Evolutionary conservation across 768 basidiomycete genomes (phyloP).

Genomic region (Gelatoporia subvermispora): DNA sequence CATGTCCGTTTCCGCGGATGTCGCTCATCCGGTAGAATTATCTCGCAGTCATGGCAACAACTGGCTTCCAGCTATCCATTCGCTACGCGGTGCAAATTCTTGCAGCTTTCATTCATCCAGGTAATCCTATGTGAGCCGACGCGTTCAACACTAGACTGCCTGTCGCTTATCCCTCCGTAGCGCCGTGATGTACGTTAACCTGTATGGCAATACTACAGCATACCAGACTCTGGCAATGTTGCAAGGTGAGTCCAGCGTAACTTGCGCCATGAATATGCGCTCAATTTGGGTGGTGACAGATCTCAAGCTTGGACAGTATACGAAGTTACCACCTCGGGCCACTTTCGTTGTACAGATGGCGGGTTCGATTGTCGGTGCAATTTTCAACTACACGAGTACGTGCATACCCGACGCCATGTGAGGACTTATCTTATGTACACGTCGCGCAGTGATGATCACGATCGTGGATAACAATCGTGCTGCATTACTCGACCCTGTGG

Average conservation of each 20-base stretch:
- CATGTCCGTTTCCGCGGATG: neutral
- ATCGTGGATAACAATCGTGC: constrained; percentile 43
- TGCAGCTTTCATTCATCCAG: constrained; percentile 45
- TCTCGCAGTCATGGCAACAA: constrained; percentile 34
- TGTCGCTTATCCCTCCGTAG: constrained; percentile 20
- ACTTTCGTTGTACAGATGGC: constrained; percentile 47
- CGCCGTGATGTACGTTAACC: constrained; percentile 51
- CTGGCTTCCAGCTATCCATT: constrained; percentile 42
- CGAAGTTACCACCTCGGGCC: constrained; percentile 45
- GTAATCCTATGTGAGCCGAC: constrained; percentile 38
- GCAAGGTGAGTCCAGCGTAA: constrained; percentile 29
- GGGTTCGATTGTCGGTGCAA: constrained; percentile 46
- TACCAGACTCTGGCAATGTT: constrained; percentile 50
- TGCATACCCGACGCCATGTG: neutral
- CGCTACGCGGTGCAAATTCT: constrained; percentile 47
- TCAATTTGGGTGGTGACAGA: constrained; percentile 19
- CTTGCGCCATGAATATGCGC: neutral
- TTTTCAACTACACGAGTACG: constrained; percentile 48
- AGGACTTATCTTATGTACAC: neutral
- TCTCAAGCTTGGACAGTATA: constrained; percentile 51
- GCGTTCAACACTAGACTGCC: neutral
- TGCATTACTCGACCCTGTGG: constrained; percentile 42
- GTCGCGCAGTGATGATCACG: constrained; percentile 40
- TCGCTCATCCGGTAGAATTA: neutral
- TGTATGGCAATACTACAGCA: constrained; percentile 48